Evolutionary conservation across 305 asterid genomes (phyloP).

Genomic region (Fraxinus sp.): DNA sequence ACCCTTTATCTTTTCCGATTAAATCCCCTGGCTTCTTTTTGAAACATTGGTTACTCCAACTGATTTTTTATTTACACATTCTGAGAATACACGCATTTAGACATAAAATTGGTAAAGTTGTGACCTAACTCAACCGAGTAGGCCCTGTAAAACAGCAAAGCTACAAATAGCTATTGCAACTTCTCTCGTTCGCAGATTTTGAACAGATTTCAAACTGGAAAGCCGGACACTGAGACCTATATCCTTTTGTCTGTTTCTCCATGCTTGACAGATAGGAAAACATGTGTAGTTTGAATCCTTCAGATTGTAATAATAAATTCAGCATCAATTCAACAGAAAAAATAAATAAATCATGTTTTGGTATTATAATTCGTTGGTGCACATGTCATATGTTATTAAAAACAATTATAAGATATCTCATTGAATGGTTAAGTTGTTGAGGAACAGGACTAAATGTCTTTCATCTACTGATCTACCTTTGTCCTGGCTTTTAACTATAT

Average conservation of each 20-base stretch:
- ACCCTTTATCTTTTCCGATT: neutral
- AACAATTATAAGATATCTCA: neutral
- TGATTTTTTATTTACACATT: neutral
- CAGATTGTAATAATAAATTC: neutral
- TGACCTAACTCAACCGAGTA: neutral
- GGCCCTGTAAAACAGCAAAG: neutral
- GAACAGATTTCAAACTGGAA: neutral
- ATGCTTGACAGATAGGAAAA: neutral
- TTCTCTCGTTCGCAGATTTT: neutral
- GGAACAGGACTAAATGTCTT: neutral
- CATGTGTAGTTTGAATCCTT: neutral
- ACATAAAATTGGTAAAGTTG: neutral
- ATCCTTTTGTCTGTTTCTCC: neutral
- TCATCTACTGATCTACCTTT: constrained; percentile 4
- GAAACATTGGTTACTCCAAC: neutral
- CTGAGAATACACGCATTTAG: neutral
- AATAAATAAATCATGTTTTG: neutral
- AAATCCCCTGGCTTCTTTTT: neutral
- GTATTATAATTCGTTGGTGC: neutral
- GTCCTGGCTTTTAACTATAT: constrained; percentile 4
- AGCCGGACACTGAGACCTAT: neutral
- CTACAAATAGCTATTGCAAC: neutral
- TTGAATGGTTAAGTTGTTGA: neutral
- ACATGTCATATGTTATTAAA: neutral
- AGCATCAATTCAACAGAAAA: neutral